Conservation (phyloP, 768 basidiomycete genomes). For the Pleurotus sapidus region DNA sequence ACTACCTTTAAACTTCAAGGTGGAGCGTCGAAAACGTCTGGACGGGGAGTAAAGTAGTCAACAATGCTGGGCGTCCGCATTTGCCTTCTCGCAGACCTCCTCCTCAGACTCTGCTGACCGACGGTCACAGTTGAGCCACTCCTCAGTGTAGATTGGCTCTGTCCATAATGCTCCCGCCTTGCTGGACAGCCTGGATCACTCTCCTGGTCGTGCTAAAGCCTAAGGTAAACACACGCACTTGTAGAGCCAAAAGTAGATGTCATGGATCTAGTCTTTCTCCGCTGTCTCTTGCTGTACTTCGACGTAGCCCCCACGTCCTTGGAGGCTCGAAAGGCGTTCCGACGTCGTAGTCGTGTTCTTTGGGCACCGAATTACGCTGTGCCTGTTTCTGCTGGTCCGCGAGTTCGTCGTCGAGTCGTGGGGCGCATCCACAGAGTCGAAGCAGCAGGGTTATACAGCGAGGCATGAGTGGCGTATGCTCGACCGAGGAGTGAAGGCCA, state of each 20-base stretch:
- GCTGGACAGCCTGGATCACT: not conserved
- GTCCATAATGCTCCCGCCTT: not conserved
- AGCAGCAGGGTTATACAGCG: not conserved
- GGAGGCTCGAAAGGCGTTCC: not conserved
- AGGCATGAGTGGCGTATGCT: not conserved
- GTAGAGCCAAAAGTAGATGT: not conserved
- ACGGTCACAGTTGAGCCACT: not conserved
- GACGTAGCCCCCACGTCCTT: not conserved
- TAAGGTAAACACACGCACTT: not conserved
- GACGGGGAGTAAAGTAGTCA: not conserved
- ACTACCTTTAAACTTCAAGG: too few relatives aligned
- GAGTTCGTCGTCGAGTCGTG: not conserved
- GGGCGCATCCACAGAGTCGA: not conserved
- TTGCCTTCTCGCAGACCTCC: not conserved
- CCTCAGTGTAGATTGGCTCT: not conserved
- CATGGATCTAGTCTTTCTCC: not conserved
- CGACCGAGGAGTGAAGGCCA: too few relatives aligned
- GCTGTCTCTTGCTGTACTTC: not conserved
- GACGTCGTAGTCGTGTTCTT: not conserved
- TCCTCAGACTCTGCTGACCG: not conserved
- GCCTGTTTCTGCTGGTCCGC: not conserved
- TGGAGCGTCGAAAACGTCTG: too few relatives aligned
- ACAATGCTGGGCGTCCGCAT: not conserved
- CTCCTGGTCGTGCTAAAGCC: not conserved
- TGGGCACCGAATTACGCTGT: not conserved